Evolutionary conservation across 345 rosid species (phyloP).

Genomic region (Atalantia buxifolia): DNA sequence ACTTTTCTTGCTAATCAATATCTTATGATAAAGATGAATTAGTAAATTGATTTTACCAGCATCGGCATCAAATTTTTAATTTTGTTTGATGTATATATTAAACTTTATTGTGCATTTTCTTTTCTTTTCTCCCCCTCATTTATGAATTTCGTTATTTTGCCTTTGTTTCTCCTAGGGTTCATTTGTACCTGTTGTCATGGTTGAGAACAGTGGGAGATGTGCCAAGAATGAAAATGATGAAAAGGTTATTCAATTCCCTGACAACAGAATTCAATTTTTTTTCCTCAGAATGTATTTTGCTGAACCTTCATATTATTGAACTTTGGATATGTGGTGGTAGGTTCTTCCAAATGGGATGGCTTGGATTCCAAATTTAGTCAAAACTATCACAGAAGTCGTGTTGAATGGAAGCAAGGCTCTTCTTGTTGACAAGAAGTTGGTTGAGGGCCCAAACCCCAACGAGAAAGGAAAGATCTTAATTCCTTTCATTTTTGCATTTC

Average conservation of each 20-base stretch:
- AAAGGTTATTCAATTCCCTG: conserved; percentile 34
- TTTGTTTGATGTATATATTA: too few relatives aligned
- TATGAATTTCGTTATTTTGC: neutral
- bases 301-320: neutral
- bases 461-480: conserved; percentile 45
- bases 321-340: conserved; percentile 18
- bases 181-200: conserved; percentile 42
- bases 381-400: conserved; percentile 39
- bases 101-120: neutral
- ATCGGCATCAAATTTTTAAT: neutral
- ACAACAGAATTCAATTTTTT: neutral
- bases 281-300: neutral
- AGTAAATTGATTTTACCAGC: neutral
- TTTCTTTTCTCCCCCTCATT: neutral
- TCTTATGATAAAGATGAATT: neutral
- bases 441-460: conserved; percentile 56
- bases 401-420: conserved; percentile 38
- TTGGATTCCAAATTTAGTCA: conserved; percentile 52
- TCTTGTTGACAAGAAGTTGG: conserved; percentile 50
- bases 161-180: conserved; percentile 30
- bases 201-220: conserved; percentile 66
- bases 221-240: conserved; percentile 54
- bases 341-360: conserved; percentile 48
- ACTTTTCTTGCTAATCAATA: neutral
- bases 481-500: conserved; percentile 42